Base-by-base conservation (phyloP, 208 protist genomes). In the Acanthamoeba divionensis region DNA sequence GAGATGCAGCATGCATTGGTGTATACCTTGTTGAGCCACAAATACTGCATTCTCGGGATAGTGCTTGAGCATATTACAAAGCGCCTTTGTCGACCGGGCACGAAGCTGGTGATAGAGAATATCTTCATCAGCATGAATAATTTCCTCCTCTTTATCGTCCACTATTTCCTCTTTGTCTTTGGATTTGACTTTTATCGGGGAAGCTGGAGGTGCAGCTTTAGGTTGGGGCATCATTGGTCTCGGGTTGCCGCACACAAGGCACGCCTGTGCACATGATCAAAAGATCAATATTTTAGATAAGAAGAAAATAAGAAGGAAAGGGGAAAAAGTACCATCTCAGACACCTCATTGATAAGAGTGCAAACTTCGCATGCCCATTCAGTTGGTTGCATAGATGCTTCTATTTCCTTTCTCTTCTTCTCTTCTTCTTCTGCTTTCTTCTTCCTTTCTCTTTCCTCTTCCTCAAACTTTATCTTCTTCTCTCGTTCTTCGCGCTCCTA, bases 81-180 rank as follows among this genome's bases (percentile, higher is more conserved):
- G 71, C 29, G 21, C 36, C 29, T 82, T 82, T 8, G 47, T 57
- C 7, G 47, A 41, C 2, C 71, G 71, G 41, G 71, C 50, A 31
- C 71, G 71, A n/a, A 82, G 71, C 47, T 82, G 71, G 21, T 82
- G 38, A 48, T 60, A 82, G 10, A 82, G 71, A n/a, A 82, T 24
- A 31, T 82, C 71, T 10, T 48, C 71, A 4, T 24, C 71, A 24
- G 44, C 36, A 48, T 57, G 38, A 15, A 38, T 18, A 10, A 73
- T 18, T 4, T 10, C 12, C 26, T 29, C n/a, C 8, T 67, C 65
- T 2, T 73, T 38, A 31, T 45, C 7, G 15, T 5, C 66, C 24
- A 50, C 66, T 26, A 33, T 38, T 26, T 75, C 7, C 66, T 75
- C 66, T 75, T 75, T 13, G 36, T 26, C 29, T 38, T 13, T 38